These are phyloP conservation scores for Candida cerambycidarum DNA, from an alignment of 805 yeast genomes.

Conservation along the genomic window DNA sequence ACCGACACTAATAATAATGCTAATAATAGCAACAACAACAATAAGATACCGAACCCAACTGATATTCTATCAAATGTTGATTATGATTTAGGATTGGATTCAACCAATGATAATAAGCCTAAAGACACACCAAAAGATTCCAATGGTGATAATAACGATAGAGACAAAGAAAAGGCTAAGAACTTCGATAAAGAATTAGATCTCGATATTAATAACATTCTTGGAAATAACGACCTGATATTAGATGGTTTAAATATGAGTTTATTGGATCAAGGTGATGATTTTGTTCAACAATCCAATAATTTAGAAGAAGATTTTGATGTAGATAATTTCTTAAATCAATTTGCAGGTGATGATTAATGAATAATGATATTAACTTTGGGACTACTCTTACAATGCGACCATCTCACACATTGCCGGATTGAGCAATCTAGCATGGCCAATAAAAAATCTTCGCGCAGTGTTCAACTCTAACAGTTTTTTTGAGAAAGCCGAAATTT, in stretches of 20 bases:
- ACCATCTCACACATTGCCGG: constrained; percentile 18
- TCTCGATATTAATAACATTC: constrained; percentile 35
- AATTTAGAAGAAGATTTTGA: constrained; percentile 42
- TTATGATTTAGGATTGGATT: constrained; percentile 11
- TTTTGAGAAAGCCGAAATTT: constrained; percentile 14
- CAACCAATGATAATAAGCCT: neutral
- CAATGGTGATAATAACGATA: neutral
- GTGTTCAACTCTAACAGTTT: neutral
- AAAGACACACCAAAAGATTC: neutral
- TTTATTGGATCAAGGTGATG: constrained; percentile 25
- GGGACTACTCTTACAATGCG: neutral
- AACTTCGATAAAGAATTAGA: constrained; percentile 14
- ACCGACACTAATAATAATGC: neutral
- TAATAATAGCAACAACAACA: constrained; percentile 7
- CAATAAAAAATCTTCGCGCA: constrained; percentile 29
- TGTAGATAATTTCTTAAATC: constrained; percentile 45
- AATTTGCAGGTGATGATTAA: constrained; percentile 38
- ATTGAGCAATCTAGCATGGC: constrained; percentile 30
- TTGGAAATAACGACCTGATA: constrained; percentile 41
- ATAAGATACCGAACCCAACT: constrained; percentile 15
- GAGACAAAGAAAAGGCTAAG: neutral
- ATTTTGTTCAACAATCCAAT: constrained; percentile 6
- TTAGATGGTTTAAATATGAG: constrained; percentile 44
- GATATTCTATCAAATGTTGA: constrained; percentile 16
- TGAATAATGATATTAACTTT: constrained; percentile 7